Evolutionary conservation across 768 basidiomycete species (phyloP), one percentile per base, ranked within the genome.

Genomic region (Holtermannia corniformis): DNA sequence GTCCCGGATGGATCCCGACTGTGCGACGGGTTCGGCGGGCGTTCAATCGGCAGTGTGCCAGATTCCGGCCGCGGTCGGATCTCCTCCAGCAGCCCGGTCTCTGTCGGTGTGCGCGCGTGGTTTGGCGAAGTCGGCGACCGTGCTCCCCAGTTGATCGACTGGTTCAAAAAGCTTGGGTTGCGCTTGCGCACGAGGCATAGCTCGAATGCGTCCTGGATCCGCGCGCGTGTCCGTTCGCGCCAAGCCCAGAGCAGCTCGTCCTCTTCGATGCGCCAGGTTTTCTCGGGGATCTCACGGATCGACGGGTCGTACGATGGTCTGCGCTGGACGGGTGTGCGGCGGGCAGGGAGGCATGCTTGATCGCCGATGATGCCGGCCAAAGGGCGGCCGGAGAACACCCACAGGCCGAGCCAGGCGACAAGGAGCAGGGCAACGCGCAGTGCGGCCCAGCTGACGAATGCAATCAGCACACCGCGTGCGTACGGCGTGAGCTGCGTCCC

Each of bases 391-490:
- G 84, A 86, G 60, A 86, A 73, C 49, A 84, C 64, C 86, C 87
- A 90, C 16, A 92, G 77, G 44, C 83, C 84, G 47, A 86, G 68
- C 80, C 86, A 85, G 70, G 86, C 85, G 43, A 75, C 58, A 42
- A 86, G 59, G 50, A 91, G 77, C 49, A 89, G 77, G 24, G 87
- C 72, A 5, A 79, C 65, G 27, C 85, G 78, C 84, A 87, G 86
- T 3, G 78, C 82, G 41, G 85, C 80, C 85, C 87, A 90, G 7
- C 80, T 81, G 59, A 82, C 82, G 70, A 90, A 90, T 45, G 85
- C 81, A 47, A 83, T 77, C 42, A 92, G 75, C 24, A 91, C 78
- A 20, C 85, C 87, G n/a, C 81, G 78, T 23, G 87, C 82, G 63
- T 91, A 92, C 44, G 66, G 64, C 13, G 85, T 86, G 50, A 92